These are phyloP conservation scores for Chaetomiaceae sp. DNA, from an alignment of 2,329 filamentous ascomycete genomes.

Conservation along the genomic window DNA sequence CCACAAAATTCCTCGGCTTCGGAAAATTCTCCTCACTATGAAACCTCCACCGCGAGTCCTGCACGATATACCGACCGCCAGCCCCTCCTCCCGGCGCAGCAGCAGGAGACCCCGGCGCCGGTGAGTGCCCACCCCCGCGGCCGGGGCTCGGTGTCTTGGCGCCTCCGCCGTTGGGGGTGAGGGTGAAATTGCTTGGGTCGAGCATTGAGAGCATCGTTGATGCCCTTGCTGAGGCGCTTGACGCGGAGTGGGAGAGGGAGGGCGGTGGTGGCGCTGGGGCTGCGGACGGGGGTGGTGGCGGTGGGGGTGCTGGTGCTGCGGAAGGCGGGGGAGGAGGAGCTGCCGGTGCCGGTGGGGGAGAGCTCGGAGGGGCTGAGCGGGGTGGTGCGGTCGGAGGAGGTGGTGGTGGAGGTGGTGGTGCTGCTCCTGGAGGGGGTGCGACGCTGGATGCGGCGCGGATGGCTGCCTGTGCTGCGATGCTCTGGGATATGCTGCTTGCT, in stretches of 20 bases:
- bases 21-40: slow-evolving; percentile 77
- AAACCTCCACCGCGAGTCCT: slow-evolving; percentile 83
- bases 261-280: slow-evolving; percentile 36
- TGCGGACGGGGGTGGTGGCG: slow-evolving; percentile 35
- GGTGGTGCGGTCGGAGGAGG: slow-evolving; percentile 35
- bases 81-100: not conserved
- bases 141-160: slow-evolving; percentile 46
- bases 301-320: slow-evolving; percentile 34
- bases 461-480: slow-evolving; percentile 39
- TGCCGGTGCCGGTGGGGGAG: slow-evolving; percentile 35
- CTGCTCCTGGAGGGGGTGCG: slow-evolving; percentile 29
- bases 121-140: slow-evolving; percentile 34
- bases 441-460: slow-evolving; percentile 34
- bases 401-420: slow-evolving; percentile 35
- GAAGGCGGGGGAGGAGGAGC: slow-evolving; percentile 40
- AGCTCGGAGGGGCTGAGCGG: slow-evolving; percentile 14
- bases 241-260: slow-evolving; percentile 31
- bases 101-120: slow-evolving; percentile 26
- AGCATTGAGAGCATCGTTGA: slow-evolving; percentile 59
- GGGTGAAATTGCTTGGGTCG: slow-evolving; percentile 72
- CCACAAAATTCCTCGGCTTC: slow-evolving; percentile 75
- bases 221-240: slow-evolving; percentile 31
- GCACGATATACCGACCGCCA: slow-evolving; percentile 51
- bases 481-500: slow-evolving; percentile 30
- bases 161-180: slow-evolving; percentile 56